Evolutionary conservation across 495 filamentous ascomycete genomes (phyloP).

Genomic region (Talaromyces adpressus): DNA sequence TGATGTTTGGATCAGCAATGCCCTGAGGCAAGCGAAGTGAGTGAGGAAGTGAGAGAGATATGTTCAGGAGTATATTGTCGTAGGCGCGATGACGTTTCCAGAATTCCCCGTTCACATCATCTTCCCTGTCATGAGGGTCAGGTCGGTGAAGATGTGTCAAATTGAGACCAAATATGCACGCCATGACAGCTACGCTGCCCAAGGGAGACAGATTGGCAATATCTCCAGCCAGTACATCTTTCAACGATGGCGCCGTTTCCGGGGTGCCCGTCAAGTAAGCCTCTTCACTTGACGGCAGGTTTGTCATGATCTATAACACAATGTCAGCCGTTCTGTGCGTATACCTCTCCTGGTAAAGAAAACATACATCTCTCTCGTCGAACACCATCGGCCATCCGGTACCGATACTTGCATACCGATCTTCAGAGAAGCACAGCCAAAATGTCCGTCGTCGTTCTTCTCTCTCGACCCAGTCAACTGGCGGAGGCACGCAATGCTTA

Average conservation of each 20-base stretch:
- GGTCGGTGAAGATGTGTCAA: conserved; percentile 90
- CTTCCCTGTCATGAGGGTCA: conserved; percentile 69
- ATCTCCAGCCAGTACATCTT: conserved; percentile 67
- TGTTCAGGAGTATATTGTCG: conserved; percentile 86
- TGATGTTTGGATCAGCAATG: conserved; percentile 72
- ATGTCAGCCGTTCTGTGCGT: not conserved
- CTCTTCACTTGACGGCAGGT: conserved; percentile 78
- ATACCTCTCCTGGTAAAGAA: not conserved
- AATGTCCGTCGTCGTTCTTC: conserved; percentile 91
- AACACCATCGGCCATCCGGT: conserved; percentile 96
- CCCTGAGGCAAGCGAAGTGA: conserved; percentile 75
- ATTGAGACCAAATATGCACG: conserved; percentile 89
- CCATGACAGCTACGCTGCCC: conserved; percentile 75
- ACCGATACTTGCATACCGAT: conserved; percentile 92
- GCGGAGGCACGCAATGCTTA: conserved; percentile 79
- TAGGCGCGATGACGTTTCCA: conserved; percentile 89
- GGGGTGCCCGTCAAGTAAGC: conserved; percentile 77
- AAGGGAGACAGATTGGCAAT: conserved; percentile 68
- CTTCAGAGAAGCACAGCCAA: conserved; percentile 86
- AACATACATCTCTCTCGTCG: conserved; percentile 77
- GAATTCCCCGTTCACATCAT: conserved; percentile 89
- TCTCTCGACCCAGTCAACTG: conserved; percentile 86
- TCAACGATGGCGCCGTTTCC: conserved; percentile 59
- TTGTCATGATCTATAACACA: conserved; percentile 61
- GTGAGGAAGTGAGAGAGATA: conserved; percentile 74